Conservation (phyloP, 495 filamentous ascomycete species). For the Gamarada debralockiae region DNA sequence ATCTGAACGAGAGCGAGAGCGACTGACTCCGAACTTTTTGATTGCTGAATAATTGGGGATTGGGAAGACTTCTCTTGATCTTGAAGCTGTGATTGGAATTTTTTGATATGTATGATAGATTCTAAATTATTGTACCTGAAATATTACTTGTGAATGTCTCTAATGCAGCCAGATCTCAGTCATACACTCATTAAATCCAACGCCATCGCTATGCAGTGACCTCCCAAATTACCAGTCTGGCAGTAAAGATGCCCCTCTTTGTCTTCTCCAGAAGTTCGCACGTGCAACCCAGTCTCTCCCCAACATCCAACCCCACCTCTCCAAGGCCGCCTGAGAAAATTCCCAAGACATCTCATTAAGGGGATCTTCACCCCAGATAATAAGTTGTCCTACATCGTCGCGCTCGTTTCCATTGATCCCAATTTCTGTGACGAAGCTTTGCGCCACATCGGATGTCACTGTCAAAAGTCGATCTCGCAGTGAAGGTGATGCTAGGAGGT, state of each 20-base stretch:
- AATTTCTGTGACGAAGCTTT: slow-evolving; percentile 27
- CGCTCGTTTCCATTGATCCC: slow-evolving; percentile 23
- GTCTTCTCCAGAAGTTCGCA: slow-evolving; percentile 33
- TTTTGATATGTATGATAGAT: no score
- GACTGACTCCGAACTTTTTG: no score
- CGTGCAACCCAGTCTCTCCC: slow-evolving; percentile 28
- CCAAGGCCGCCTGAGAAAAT: slow-evolving; percentile 29
- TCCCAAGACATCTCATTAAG: slow-evolving; percentile 35
- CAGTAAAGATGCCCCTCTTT: slow-evolving; percentile 26
- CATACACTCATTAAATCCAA: neutral
- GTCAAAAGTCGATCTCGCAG: slow-evolving; percentile 30
- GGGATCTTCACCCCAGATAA: slow-evolving; percentile 34
- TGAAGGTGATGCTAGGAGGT: slow-evolving; percentile 33
- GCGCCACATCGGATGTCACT: slow-evolving; percentile 22
- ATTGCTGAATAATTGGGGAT: no score
- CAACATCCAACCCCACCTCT: slow-evolving; percentile 31
- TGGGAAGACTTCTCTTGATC: no score
- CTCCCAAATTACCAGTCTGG: slow-evolving; percentile 21
- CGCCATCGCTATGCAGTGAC: neutral
- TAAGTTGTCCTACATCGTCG: slow-evolving; percentile 29
- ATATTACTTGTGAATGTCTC: neutral
- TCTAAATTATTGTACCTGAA: no score
- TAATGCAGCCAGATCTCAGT: neutral
- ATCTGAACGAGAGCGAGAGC: no score
- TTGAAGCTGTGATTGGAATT: no score